These are phyloP conservation scores for Lactuca saligna DNA, from an alignment of 129 eudicot genomes.

Conservation along the genomic window DNA sequence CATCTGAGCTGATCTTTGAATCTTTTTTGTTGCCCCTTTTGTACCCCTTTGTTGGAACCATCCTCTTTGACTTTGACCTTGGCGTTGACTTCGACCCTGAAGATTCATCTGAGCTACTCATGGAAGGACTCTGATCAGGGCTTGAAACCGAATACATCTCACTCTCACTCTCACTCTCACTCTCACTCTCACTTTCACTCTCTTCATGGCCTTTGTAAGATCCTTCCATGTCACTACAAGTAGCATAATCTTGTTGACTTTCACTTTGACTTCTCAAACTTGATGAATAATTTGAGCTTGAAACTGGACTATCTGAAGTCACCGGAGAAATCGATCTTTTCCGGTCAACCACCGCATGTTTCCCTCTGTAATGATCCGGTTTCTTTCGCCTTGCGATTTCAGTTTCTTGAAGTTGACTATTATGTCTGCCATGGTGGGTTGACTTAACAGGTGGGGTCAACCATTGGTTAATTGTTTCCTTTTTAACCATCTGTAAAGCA, in stretches of 20 bases:
- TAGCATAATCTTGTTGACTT: slow-evolving; percentile 33
- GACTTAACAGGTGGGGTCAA: slow-evolving; percentile 29
- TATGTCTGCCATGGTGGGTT: slow-evolving; percentile 6
- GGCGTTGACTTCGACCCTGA: slow-evolving; percentile 17
- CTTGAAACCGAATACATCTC: slow-evolving; percentile 33
- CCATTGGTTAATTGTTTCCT: slow-evolving; percentile 16
- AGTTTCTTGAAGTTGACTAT: slow-evolving; percentile 18
- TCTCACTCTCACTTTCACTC: slow-evolving; percentile 33
- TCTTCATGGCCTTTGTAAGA: slow-evolving; percentile 27
- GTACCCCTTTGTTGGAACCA: neutral
- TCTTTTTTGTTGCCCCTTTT: slow-evolving; percentile 11
- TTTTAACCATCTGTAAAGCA: slow-evolving; percentile 8
- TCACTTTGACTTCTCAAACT: slow-evolving; percentile 28
- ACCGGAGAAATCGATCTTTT: slow-evolving; percentile 21
- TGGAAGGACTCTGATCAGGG: slow-evolving; percentile 16
- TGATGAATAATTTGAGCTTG: slow-evolving; percentile 36
- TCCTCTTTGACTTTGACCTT: slow-evolving; percentile 2
- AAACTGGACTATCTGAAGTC: slow-evolving; percentile 40
- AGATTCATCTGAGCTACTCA: slow-evolving; percentile 10
- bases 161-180: slow-evolving; percentile 40
- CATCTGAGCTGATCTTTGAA: neutral
- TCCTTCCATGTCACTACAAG: slow-evolving; percentile 42
- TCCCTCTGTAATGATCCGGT: slow-evolving; percentile 25
- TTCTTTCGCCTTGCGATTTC: slow-evolving; percentile 16
- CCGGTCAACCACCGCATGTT: neutral